A percentile compares a stretch with the other conserved stretches of the same genome.
These are phyloP conservation scores for Colletotrichum noveboracense DNA, from an alignment of 2,329 filamentous ascomycete genomes.

Conservation along the genomic window DNA sequence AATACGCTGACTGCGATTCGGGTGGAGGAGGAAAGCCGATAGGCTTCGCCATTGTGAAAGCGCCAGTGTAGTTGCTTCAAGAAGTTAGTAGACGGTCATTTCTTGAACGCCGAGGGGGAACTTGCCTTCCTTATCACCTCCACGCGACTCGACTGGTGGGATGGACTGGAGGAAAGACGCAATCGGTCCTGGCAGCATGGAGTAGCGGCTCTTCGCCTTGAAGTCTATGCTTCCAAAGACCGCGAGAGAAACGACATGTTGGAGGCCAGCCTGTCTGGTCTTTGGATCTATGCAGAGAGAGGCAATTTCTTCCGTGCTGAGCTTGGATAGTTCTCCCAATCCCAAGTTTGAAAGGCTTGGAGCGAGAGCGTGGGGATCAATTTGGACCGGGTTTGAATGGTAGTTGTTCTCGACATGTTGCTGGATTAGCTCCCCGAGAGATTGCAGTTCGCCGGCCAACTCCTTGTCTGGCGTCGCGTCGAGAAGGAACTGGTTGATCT, in stretches of 20 bases:
- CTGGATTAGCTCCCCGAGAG: slow-evolving; percentile 39
- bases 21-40: slow-evolving; percentile 46
- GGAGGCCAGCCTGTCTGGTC: slow-evolving; percentile 36
- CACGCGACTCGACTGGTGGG: slow-evolving; percentile 29
- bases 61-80: slow-evolving; percentile 33
- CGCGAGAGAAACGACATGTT: slow-evolving; percentile 41
- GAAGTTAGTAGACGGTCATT: not conserved
- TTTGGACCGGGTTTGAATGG: slow-evolving; percentile 29
- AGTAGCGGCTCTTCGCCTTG: slow-evolving; percentile 29
- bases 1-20: slow-evolving; percentile 38
- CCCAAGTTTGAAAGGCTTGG: slow-evolving; percentile 30
- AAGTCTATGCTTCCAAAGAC: slow-evolving; percentile 40
- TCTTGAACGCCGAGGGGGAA: not conserved
- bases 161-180: slow-evolving; percentile 33
- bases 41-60: slow-evolving; percentile 47
- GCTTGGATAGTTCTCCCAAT: slow-evolving; percentile 20
- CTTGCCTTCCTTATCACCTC: slow-evolving; percentile 34
- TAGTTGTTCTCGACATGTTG: slow-evolving; percentile 47
- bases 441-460: slow-evolving; percentile 35
- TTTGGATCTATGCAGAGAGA: slow-evolving; percentile 34
- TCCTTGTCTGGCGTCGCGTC: slow-evolving; percentile 40
- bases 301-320: slow-evolving; percentile 26
- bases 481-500: slow-evolving; percentile 40
- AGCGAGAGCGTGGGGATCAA: slow-evolving; percentile 24
- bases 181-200: slow-evolving; percentile 41